Base-by-base conservation (phyloP, 768 basidiomycete species). In the Hygrophorus pudorinus region DNA sequence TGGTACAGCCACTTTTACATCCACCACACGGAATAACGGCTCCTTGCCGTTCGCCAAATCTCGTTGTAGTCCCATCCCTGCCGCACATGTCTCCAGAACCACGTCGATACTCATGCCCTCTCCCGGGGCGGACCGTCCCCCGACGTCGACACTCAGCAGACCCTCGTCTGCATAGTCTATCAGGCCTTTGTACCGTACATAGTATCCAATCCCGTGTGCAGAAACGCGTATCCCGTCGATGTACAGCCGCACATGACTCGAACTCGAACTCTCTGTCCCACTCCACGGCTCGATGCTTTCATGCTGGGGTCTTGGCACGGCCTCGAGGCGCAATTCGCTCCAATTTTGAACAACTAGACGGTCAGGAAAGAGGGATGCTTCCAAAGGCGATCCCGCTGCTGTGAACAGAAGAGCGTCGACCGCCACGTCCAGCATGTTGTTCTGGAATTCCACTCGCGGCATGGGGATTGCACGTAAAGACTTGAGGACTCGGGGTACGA, bases 151-250 rank as follows among this genome's bases (percentile, higher is more conserved):
- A 36, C 60, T 63, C 20, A 66, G 51, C 11, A 66, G 41, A 5
- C 68, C 66, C 47, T 66, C 63, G 38, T 70, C 68, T 18, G 64
- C 53, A 47, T 68, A 67, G 1, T 54, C 52, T 14, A 66, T 16
- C 17, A 58, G 32, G 2, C 59, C 58, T 6, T 48, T 56, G 42
- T 64, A 66, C 33, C 53, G 55, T 53, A 65, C 51, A 41, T 65
- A 67, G 45, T 66, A 67, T n/a, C 64, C 65, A 49, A 68, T 46
- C 0, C 58, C 62, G 34, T 58, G 59, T 7, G 61, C 50, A 14
- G 53, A 53, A 44, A 61, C 53, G 18, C 64, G 56, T 7, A 68
- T 51, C 0, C 68, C 68, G 31, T 66, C 64, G 43, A 66, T 48
- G 30, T 59, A 58, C n/a, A 63, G 44, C 24, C 47, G 53, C 1